phyloP scores from a whole-genome alignment of 371 early-diverging fungal genomes.

The Mycotypha africana region DNA sequence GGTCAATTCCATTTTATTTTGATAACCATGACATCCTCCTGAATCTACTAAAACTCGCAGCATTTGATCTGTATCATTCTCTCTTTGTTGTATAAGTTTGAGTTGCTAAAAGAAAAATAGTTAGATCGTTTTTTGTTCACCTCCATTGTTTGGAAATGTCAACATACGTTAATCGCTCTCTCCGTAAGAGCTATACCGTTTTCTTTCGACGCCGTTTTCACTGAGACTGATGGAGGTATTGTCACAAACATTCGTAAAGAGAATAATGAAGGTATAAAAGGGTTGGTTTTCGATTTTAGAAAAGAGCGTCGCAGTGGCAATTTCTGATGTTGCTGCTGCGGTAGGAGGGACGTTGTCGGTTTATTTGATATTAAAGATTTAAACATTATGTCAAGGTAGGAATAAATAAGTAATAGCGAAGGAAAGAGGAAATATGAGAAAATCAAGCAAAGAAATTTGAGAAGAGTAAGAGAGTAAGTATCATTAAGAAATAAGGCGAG shows the following conservation, averaged over 20 bases:
- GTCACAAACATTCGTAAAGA: slow-evolving; percentile 3
- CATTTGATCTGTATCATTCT: slow-evolving; percentile 52
- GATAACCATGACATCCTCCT: slow-evolving; percentile 96
- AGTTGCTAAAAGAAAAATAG: slow-evolving; percentile 50
- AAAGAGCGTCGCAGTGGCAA: too few species aligned
- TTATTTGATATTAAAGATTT: background rate
- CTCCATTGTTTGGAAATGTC: too few species aligned
- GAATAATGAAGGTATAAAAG: too few species aligned
- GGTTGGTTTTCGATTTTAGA: too few species aligned
- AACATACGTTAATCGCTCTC: slow-evolving; percentile 33
- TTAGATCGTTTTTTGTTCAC: too few species aligned
- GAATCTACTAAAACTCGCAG: slow-evolving; percentile 87
- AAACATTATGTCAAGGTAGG: slow-evolving; percentile 1
- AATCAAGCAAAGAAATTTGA: too few species aligned
- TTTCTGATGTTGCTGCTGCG: too few species aligned
- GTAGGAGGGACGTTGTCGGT: background rate
- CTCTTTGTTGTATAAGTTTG: slow-evolving; percentile 51
- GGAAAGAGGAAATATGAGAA: background rate
- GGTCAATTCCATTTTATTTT: slow-evolving; percentile 87
- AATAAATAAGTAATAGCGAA: background rate
- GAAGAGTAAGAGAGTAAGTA: too few species aligned
- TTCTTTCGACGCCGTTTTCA: slow-evolving; percentile 22
- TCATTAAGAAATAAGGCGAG: too few species aligned
- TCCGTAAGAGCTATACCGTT: slow-evolving; percentile 37
- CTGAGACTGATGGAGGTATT: slow-evolving; percentile 4